Evolutionary conservation across 176 grass and related monocot genomes (phyloP), one percentile per base, ranked within the genome.

Genomic region (Oryza meyeriana): DNA sequence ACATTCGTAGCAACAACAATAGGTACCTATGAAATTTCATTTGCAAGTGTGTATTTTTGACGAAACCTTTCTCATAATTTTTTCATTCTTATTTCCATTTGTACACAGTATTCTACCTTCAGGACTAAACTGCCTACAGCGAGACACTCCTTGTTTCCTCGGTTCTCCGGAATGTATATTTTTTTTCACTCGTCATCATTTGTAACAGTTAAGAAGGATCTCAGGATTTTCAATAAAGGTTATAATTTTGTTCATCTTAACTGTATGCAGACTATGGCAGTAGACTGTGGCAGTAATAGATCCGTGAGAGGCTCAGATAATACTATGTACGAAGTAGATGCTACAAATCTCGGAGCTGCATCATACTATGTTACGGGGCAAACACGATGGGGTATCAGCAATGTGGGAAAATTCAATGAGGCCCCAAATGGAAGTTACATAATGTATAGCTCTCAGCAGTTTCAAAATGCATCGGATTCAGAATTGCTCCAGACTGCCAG

Each of bases 191-290:
- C 63, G 40, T 89, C 13, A 63, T 34, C 34, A 62, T 27, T 13
- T 42, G 6, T 74, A 27, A 50, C 22, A 61, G 26, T 62, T 27
- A 1, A 29, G n/a, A 29, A 35, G 8, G 2, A 63, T n/a, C 62
- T 63, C 9, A 10, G 0, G 0, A 25, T n/a, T 22, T 44, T 59
- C 1, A 29, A 3, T 64, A 32, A 74, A 38, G 12, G 0, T 62
- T 32, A 75, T 66, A 29, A 29, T 17, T 41, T n/a, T 52, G 16
- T 32, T 3, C 40, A 80, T 36, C 35, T 76, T 70, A 50, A 50
- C n/a, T n/a, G n/a, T n/a, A 44, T 83, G 25, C 84, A 98, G 92
- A 94, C 77, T 91, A 52, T 98, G 52, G 95, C 92, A 14, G 88
- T 98, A 79, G 87, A 84, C 22, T 93, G 79, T 47, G 92, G 90